Evolutionary conservation across 2,329 filamentous ascomycete species (phyloP).

Genomic region (Ceratocystis lukuohia): DNA sequence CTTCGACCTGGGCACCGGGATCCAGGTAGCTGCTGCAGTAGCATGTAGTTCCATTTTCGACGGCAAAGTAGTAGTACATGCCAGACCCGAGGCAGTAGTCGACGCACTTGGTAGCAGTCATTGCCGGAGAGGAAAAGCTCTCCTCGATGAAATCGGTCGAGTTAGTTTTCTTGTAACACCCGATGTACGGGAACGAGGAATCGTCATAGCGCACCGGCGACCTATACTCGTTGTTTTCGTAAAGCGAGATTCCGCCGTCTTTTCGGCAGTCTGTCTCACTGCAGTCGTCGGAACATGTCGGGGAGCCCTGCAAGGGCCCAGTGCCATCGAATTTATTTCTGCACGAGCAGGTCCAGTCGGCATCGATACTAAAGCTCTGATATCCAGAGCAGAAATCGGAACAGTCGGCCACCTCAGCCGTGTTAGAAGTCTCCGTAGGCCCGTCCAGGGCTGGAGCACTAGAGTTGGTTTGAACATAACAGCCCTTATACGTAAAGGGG

Average conservation of each 20-base stretch:
- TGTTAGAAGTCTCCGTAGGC: not conserved
- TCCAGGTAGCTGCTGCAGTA: conserved; percentile 10
- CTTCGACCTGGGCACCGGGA: not conserved
- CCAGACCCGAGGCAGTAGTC: conserved; percentile 9
- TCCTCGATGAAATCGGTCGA: not conserved
- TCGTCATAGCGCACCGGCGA: not conserved
- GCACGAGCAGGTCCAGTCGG: not conserved
- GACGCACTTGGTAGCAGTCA: conserved; percentile 9
- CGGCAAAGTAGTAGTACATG: conserved; percentile 15
- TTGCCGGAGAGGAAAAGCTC: conserved; percentile 2
- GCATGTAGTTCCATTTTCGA: conserved; percentile 8
- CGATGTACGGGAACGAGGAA: conserved; percentile 11
- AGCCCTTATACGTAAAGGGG: conserved; percentile 5
- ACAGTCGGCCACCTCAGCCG: not conserved
- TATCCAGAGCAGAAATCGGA: not conserved
- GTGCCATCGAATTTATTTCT: not conserved
- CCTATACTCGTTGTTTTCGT: not conserved
- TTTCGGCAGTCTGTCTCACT: not conserved
- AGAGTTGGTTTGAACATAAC: not conserved
- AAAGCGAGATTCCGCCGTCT: not conserved
- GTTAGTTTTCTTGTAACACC: conserved; percentile 6
- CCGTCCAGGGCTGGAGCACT: not conserved
- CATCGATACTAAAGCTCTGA: conserved; percentile 4
- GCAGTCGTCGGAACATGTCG: not conserved
- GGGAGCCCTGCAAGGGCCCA: not conserved